Conservation (phyloP, 2,329 filamentous ascomycete genomes). For the Pseudocercospora fijiensis region DNA sequence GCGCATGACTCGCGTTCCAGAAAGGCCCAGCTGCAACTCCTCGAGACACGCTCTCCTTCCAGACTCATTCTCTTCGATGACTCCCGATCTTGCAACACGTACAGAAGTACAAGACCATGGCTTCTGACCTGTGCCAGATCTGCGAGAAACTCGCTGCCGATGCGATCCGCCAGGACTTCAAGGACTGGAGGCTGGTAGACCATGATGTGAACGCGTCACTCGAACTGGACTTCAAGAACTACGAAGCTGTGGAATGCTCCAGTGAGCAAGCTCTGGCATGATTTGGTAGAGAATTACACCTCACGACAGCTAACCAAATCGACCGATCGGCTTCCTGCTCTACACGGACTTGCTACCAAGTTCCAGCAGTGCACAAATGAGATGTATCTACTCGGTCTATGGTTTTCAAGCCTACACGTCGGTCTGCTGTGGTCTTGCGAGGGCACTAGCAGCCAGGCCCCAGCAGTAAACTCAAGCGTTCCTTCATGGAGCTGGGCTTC, state of each 20-base stretch:
- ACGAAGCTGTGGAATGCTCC: background rate
- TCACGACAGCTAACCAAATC: constrained; percentile 8
- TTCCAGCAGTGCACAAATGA: constrained; percentile 8
- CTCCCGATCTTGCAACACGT: too few relatives aligned
- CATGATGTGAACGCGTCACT: background rate
- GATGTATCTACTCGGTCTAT: constrained; percentile 15
- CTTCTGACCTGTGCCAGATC: background rate
- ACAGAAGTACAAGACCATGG: background rate
- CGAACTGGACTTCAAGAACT: background rate
- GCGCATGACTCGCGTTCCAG: background rate
- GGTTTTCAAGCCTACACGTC: background rate
- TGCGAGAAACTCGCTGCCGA: background rate
- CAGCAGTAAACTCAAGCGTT: background rate
- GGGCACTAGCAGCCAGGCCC: background rate
- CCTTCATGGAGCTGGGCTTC: background rate
- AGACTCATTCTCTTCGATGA: too few relatives aligned
- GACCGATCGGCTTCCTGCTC: constrained; percentile 12
- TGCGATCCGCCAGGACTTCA: background rate
- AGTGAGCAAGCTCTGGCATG: constrained; percentile 5
- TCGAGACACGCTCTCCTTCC: too few relatives aligned
- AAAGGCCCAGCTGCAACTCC: background rate
- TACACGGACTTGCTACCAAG: constrained; percentile 15
- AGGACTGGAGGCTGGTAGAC: background rate
- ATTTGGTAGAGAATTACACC: constrained; percentile 10
- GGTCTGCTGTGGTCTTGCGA: background rate